A percentile compares a stretch with the other conserved stretches of the same genome.
Conservation (phyloP, 2,329 filamentous ascomycete genomes). For the Sclerotinia spermophila region DNA sequence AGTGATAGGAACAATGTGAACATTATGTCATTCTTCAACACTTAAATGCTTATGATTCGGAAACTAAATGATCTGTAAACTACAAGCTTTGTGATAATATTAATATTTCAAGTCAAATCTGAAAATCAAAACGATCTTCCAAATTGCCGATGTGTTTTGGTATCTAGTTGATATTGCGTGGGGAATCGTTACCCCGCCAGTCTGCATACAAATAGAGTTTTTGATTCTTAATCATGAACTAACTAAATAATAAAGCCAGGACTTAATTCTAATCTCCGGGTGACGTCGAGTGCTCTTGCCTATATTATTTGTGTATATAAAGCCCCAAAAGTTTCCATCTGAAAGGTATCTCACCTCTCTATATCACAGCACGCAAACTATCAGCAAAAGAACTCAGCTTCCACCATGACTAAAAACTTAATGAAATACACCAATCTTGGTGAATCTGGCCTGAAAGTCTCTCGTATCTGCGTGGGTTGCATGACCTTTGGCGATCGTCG, state of each 20-base stretch:
- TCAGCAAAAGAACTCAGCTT: background rate
- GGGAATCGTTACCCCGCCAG: background rate
- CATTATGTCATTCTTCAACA: background rate
- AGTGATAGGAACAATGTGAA: background rate
- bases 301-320: background rate
- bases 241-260: background rate
- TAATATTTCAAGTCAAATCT: background rate
- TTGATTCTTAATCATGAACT: background rate
- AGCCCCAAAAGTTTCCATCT: background rate
- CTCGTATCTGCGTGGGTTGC: constrained; percentile 48
- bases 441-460: constrained; percentile 50
- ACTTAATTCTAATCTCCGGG: constrained; percentile 3
- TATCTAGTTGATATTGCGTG: background rate
- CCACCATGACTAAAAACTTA: background rate
- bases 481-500: constrained; percentile 46
- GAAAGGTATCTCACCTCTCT: background rate
- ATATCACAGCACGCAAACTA: background rate
- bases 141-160: background rate
- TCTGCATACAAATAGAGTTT: background rate
- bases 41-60: background rate
- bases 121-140: background rate
- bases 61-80: background rate
- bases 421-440: constrained; percentile 37
- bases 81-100: too few relatives aligned
- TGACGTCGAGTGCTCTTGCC: background rate